Percentiles rank a stretch among this genome's conserved stretches.
Evolutionary conservation across 2,329 filamentous ascomycete genomes (phyloP).

Genomic region (Cercospora sp.): DNA sequence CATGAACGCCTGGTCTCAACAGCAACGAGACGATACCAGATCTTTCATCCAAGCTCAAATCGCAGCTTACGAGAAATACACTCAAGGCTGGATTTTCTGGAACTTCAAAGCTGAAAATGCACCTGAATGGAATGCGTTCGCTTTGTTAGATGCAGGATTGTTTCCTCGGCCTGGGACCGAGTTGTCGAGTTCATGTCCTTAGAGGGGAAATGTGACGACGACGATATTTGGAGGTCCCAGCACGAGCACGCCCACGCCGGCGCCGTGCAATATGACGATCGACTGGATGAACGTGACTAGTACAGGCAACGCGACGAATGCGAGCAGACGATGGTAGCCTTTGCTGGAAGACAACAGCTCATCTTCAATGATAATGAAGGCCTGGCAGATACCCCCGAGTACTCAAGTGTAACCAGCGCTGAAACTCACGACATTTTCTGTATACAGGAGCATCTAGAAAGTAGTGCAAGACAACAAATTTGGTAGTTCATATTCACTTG

Average conservation of each 20-base stretch:
- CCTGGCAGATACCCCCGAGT: not conserved
- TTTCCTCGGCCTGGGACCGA: conserved; percentile 50
- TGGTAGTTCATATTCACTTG: not conserved
- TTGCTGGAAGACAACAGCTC: not conserved
- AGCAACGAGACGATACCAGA: conserved; percentile 49
- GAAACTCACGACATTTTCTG: not conserved
- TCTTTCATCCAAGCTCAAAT: conserved; percentile 59
- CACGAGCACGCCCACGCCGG: not conserved
- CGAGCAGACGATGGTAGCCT: not conserved
- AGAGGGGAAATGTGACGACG: conserved; percentile 7
- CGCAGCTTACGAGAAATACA: conserved; percentile 52
- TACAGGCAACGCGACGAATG: not conserved
- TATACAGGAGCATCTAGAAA: not conserved
- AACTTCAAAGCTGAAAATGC: conserved; percentile 58
- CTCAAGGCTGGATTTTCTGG: conserved; percentile 59
- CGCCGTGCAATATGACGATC: not conserved
- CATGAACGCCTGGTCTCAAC: conserved; percentile 50
- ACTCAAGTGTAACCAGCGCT: not conserved
- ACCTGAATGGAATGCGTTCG: conserved; percentile 56
- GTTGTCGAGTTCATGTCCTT: conserved; percentile 36
- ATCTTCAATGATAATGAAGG: not conserved
- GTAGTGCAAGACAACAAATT: not conserved
- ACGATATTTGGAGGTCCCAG: not conserved
- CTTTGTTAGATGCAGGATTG: conserved; percentile 51
- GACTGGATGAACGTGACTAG: not conserved